Percentiles rank a stretch among this genome's conserved stretches.
Evolutionary conservation across 2,329 filamentous ascomycete species (phyloP).

Genomic region (Leptographium wingfieldii): DNA sequence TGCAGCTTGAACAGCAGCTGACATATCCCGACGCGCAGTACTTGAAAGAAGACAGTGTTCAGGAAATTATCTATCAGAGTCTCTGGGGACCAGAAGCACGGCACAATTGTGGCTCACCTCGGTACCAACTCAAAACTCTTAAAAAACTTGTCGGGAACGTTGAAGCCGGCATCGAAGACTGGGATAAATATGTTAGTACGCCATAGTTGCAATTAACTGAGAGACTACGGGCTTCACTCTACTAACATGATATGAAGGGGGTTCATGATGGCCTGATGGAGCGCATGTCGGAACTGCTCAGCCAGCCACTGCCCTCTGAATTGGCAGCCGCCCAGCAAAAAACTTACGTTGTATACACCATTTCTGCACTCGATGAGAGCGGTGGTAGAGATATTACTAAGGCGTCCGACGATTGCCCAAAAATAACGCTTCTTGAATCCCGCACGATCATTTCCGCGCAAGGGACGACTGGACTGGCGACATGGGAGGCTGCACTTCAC

Average conservation of each 20-base stretch:
- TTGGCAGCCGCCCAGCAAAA: background rate
- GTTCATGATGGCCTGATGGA: background rate
- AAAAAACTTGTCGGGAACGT: slow-evolving; percentile 61
- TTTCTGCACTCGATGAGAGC: background rate
- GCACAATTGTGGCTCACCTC: slow-evolving; percentile 37
- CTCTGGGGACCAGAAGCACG: slow-evolving; percentile 30
- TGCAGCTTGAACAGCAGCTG: slow-evolving; percentile 58
- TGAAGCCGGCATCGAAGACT: slow-evolving; percentile 64
- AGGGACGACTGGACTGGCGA: slow-evolving; percentile 64
- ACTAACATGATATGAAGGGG: background rate
- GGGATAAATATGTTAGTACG: slow-evolving; percentile 69
- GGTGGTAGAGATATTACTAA: background rate
- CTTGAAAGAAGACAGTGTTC: slow-evolving; percentile 48
- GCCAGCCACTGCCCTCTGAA: background rate
- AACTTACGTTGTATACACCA: background rate
- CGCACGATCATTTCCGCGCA: slow-evolving; percentile 54
- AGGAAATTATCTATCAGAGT: slow-evolving; percentile 42
- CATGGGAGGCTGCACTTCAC: slow-evolving; percentile 71
- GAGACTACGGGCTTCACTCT: too few relatives aligned
- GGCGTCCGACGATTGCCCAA: background rate
- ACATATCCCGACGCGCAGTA: slow-evolving; percentile 53
- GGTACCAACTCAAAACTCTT: slow-evolving; percentile 60
- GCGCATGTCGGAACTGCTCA: background rate
- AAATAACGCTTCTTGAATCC: slow-evolving; percentile 56
- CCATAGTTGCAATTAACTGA: slow-evolving; percentile 8